A percentile compares a stretch with the other conserved stretches of the same genome.
Evolutionary conservation across 768 basidiomycete genomes (phyloP).

Genomic region (Dentipellis fragilis): DNA sequence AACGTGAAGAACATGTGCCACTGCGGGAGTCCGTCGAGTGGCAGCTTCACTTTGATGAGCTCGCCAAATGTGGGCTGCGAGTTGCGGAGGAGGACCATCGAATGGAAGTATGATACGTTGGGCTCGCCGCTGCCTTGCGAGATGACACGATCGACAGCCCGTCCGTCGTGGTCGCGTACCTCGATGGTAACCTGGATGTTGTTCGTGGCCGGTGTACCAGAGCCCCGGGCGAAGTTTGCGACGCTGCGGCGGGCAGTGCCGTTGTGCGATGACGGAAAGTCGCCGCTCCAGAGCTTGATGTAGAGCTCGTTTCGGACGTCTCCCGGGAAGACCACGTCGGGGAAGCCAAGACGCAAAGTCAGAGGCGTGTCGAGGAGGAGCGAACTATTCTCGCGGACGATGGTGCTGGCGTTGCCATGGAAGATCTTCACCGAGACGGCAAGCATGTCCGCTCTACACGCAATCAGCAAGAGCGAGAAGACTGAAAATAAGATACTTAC

Average conservation of each 20-base stretch:
- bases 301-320: slow-evolving; percentile 92
- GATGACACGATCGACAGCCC: slow-evolving; percentile 58
- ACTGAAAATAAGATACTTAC: slow-evolving; percentile 29
- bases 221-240: slow-evolving; percentile 46
- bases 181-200: slow-evolving; percentile 91
- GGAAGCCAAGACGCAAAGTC: slow-evolving; percentile 84
- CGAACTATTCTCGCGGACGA: slow-evolving; percentile 78
- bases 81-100: slow-evolving; percentile 84
- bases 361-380: slow-evolving; percentile 73
- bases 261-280: slow-evolving; percentile 54
- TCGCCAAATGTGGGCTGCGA: slow-evolving; percentile 89
- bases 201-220: slow-evolving; percentile 42
- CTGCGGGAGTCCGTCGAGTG: slow-evolving; percentile 51
- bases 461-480: not conserved
- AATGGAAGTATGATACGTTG: slow-evolving; percentile 69
- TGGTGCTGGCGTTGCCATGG: slow-evolving; percentile 66
- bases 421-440: slow-evolving; percentile 81
- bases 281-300: slow-evolving; percentile 91
- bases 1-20: slow-evolving; percentile 97
- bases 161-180: slow-evolving; percentile 66
- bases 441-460: slow-evolving; percentile 69
- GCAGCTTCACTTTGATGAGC: slow-evolving; percentile 79
- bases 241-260: slow-evolving; percentile 46
- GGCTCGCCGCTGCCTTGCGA: slow-evolving; percentile 83
- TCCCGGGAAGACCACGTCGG: slow-evolving; percentile 92